phyloP scores from a whole-genome alignment of 2,329 filamentous ascomycete species.

The Shiraia bambusicola region DNA sequence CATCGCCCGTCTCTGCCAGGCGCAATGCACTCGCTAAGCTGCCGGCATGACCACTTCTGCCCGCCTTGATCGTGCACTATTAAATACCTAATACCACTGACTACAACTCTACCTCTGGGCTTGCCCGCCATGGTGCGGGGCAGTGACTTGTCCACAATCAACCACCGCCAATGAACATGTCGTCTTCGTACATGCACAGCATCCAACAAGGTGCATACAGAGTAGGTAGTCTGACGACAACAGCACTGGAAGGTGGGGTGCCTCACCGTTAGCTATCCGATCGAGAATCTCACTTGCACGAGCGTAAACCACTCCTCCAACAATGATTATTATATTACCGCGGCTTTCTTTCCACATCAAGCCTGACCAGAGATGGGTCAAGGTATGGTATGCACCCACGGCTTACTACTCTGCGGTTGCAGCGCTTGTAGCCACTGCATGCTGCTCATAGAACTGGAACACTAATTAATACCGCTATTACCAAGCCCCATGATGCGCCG shows the following conservation, averaged over 20 bases:
- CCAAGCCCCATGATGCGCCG: background rate
- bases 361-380: constrained; percentile 10
- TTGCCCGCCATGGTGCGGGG: constrained; percentile 13
- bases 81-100: constrained; percentile 2
- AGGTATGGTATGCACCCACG: constrained; percentile 16
- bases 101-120: background rate
- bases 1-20: constrained; percentile 23
- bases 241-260: background rate
- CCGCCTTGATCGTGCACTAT: constrained; percentile 8
- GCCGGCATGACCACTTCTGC: constrained; percentile 23
- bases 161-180: constrained; percentile 9
- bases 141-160: constrained; percentile 2
- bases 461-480: too few relatives aligned
- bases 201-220: constrained; percentile 1
- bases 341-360: constrained; percentile 35
- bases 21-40: constrained; percentile 19
- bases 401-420: constrained; percentile 30
- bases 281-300: background rate
- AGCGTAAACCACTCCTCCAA: constrained; percentile 5
- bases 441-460: too few relatives aligned
- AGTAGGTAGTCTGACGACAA: background rate
- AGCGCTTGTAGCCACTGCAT: constrained; percentile 24
- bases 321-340: background rate
- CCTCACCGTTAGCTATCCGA: constrained; percentile 1
- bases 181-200: constrained; percentile 12